These are phyloP conservation scores for Leishmania tarentolae DNA, from an alignment of 208 protist genomes.

Conservation along the genomic window DNA sequence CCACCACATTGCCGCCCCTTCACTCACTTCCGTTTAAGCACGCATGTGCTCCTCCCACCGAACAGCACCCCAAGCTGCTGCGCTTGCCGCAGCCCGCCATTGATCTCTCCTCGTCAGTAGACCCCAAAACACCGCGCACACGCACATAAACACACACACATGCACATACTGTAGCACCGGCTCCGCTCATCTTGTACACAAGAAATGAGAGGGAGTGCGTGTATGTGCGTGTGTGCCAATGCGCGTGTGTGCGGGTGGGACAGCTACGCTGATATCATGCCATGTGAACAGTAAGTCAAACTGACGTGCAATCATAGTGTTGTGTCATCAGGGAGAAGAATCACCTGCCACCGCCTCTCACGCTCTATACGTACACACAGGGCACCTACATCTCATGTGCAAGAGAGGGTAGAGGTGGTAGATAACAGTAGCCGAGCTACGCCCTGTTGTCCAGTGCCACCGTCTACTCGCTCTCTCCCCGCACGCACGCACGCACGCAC, in stretches of 20 bases:
- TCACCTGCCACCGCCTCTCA: background rate
- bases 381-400: background rate
- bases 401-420: background rate
- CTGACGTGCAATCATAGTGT: conserved; percentile 14
- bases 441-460: background rate
- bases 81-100: background rate
- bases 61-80: background rate
- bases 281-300: conserved; percentile 1
- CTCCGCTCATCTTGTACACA: too few species aligned
- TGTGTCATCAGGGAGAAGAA: conserved; percentile 3
- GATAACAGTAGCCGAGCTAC: background rate
- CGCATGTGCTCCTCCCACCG: background rate
- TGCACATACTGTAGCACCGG: background rate
- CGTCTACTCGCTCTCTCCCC: background rate
- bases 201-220: background rate
- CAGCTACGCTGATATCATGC: conserved; percentile 11
- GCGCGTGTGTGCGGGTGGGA: background rate
- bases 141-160: background rate
- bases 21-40: background rate
- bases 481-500: too few species aligned
- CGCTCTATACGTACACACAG: background rate
- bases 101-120: background rate
- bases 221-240: background rate
- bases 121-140: background rate
- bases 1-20: background rate